Evolutionary conservation across 2,329 filamentous ascomycete species (phyloP).

Genomic region (Parascedosporium putredinis): DNA sequence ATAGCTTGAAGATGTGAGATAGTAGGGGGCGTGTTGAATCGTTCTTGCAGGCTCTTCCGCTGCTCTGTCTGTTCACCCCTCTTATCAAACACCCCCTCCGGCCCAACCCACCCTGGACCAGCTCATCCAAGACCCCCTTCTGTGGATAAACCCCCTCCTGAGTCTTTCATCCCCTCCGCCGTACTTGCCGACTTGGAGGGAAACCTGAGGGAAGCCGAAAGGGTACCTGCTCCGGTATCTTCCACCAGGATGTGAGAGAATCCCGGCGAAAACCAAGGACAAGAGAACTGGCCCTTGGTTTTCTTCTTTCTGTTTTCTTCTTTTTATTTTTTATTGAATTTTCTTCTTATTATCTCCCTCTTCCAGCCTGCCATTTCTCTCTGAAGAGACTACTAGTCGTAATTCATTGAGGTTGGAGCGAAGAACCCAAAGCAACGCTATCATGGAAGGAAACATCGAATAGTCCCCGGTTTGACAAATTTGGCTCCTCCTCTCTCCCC

Average conservation of each 20-base stretch:
- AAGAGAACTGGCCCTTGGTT: too few relatives aligned
- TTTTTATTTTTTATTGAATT: too few relatives aligned
- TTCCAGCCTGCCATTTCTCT: too few relatives aligned
- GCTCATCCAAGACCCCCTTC: background rate
- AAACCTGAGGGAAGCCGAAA: conserved; percentile 1
- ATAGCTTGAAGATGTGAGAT: background rate
- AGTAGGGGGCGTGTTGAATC: background rate
- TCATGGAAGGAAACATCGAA: too few relatives aligned
- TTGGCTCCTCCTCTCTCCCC: background rate
- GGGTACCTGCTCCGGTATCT: background rate
- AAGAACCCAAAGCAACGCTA: too few relatives aligned
- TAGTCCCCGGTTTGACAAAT: too few relatives aligned
- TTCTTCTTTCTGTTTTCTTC: too few relatives aligned
- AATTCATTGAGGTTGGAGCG: too few relatives aligned
- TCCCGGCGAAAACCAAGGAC: background rate
- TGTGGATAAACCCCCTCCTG: background rate
- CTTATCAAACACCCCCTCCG: background rate
- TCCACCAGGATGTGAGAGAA: background rate
- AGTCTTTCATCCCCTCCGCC: background rate
- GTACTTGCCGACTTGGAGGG: background rate
- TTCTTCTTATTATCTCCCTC: too few relatives aligned
- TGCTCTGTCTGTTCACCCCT: background rate
- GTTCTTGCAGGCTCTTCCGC: background rate
- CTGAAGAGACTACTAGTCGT: too few relatives aligned
- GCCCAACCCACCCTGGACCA: background rate